Base-by-base conservation (phyloP, 1,284 basidiomycete species). In the Microstroma glucosiphilum region DNA sequence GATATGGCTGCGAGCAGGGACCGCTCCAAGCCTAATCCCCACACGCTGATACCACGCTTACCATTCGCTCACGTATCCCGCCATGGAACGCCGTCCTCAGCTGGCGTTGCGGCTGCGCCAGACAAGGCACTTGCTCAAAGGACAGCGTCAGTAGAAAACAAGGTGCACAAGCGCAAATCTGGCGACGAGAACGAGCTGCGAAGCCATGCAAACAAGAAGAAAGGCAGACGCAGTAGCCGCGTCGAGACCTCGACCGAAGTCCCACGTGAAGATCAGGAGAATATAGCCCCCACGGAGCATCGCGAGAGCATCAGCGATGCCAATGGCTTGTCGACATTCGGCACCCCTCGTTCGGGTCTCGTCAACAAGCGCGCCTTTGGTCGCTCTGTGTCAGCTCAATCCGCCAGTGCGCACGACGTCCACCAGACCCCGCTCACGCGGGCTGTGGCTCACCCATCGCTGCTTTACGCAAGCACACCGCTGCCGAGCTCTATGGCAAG, bases 1-100 rank as follows among this genome's bases (percentile, higher is more conserved):
- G 57, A 58, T 41, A 13, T 46, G n/a, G 57, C 57, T 23, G 57
- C 57, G 4, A 15, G 40, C 40, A 15, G 21, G 11, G 57, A 58
- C 40, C 37, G 57, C 2, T n/a, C 57, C 6, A 41, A 58, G 19
- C 51, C 51, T 7, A 54, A 26, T 23, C 15, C 51, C 6, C 51
- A 23, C 19, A 25, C 21, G 21, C 3, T 54, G 13, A 21, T 54
- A 13, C 51, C n/a, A 4, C 17, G 17, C 13, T 26, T 25, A 7
- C 51, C n/a, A 25, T 54, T 26, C 25, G 21, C 51, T 21, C 51
- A 6, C 21, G 51, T 48, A 26, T 26, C 15, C 7, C n/a, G 51
- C 25, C 51, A 54, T 7, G 21, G 25, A 2, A 25, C n/a, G 21
- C 13, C 25, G 19, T 54, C 25, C 25, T 15, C 15, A 6, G 7